Percentiles rank a stretch among this genome's conserved stretches.
These are phyloP conservation scores for Trichoderma breve DNA, from an alignment of 2,329 filamentous ascomycete genomes.

Conservation along the genomic window DNA sequence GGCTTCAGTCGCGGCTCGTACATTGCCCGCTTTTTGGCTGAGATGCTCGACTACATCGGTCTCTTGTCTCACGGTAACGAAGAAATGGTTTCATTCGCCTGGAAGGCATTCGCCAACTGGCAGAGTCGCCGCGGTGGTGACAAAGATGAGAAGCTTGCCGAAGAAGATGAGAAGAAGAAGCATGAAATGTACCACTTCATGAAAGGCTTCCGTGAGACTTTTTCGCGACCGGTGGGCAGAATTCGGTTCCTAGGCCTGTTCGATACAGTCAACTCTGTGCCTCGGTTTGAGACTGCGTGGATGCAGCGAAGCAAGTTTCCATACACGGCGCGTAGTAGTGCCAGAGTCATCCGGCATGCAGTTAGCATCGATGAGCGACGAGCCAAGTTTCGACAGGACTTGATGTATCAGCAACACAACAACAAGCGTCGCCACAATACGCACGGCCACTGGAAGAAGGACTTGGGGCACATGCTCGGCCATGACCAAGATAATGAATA, in stretches of 20 bases:
- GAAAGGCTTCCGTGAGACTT: constrained; percentile 78
- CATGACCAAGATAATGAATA: background rate
- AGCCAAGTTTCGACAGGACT: constrained; percentile 69
- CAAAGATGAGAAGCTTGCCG: constrained; percentile 43
- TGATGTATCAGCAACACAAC: constrained; percentile 54
- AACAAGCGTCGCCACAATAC: constrained; percentile 26
- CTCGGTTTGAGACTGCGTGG: constrained; percentile 70
- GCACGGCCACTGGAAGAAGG: constrained; percentile 19
- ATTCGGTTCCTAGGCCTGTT: constrained; percentile 78
- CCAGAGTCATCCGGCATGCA: constrained; percentile 64
- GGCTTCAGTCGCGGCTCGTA: constrained; percentile 73
- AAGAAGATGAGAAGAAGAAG: constrained; percentile 31
- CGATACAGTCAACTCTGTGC: constrained; percentile 79
- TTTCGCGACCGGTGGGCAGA: constrained; percentile 69
- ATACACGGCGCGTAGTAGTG: constrained; percentile 58
- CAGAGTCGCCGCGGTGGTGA: constrained; percentile 56
- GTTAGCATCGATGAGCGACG: constrained; percentile 69
- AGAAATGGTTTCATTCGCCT: constrained; percentile 80
- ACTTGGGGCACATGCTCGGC: constrained; percentile 4
- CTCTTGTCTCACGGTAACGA: constrained; percentile 79
- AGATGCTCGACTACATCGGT: constrained; percentile 83
- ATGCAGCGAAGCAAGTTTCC: constrained; percentile 79
- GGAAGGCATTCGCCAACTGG: constrained; percentile 78
- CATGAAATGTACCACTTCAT: constrained; percentile 70
- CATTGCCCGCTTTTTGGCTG: constrained; percentile 71